phyloP scores from a whole-genome alignment of 441 rosid species.

The Erysimum cheiri region DNA sequence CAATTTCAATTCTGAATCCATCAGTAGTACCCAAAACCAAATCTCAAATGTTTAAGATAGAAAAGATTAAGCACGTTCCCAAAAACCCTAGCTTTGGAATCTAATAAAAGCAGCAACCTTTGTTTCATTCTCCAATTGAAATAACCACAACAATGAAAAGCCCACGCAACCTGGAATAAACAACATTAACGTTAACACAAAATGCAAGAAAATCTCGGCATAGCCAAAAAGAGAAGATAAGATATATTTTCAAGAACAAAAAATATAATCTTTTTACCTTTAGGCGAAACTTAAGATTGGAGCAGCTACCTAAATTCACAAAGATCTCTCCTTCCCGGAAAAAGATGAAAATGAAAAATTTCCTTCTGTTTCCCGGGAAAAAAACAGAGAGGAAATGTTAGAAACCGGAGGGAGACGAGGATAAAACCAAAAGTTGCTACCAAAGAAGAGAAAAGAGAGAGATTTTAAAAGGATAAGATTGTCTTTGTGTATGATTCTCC shows the following conservation, averaged over 20 bases:
- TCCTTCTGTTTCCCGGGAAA: constrained; percentile 37
- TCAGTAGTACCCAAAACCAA: constrained; percentile 42
- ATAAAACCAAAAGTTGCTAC: background rate
- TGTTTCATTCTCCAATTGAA: constrained; percentile 21
- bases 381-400: constrained; percentile 29
- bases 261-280: constrained; percentile 21
- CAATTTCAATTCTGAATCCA: constrained; percentile 61
- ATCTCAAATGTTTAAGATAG: constrained; percentile 27
- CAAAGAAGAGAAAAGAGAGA: constrained; percentile 15
- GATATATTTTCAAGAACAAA: background rate
- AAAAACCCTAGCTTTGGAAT: constrained; percentile 30
- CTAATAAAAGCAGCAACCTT: constrained; percentile 27
- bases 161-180: constrained; percentile 16
- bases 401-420: constrained; percentile 28
- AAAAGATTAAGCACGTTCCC: constrained; percentile 19
- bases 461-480: constrained; percentile 17
- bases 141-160: constrained; percentile 23
- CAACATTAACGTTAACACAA: constrained; percentile 2
- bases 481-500: constrained; percentile 25
- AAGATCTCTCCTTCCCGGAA: constrained; percentile 30
- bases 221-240: constrained; percentile 4
- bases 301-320: constrained; percentile 26
- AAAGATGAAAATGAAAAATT: background rate
- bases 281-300: background rate
- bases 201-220: constrained; percentile 18